Evolutionary conservation across 108 stramenopile genomes (phyloP), one percentile per base, ranked within the genome.

Genomic region (Craspedostauros australis): DNA sequence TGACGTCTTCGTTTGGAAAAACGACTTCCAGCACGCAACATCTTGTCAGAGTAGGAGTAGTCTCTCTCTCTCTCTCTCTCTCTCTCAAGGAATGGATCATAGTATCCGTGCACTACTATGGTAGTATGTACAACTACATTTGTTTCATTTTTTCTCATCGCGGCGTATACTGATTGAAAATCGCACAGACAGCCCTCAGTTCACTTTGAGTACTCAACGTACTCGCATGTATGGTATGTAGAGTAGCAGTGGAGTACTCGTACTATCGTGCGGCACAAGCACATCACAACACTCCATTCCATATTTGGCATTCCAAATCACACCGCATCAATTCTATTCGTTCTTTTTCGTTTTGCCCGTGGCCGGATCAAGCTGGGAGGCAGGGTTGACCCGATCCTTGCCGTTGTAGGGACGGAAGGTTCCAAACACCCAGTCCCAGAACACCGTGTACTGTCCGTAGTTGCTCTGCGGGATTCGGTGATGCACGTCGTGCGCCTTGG

Each of bases 391-490:
- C 4, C 83, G 77, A 72, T 91, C 89, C 21, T 73, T 71, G 16
- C 70, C 66, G 61, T 91, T 62, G 51, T 91, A 91, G 21, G 79
- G 64, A 28, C 85, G 69, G 55, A 9, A 90, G 18, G 82, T 80
- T 26, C 95, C 92, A 72, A 88, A 89, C 33, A 96, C 48, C 36
- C 69, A 54, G 64, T 98, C 97, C 95, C 95, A 98, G 51, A 96
- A 70, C 77, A 96, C 93, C 1, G 77, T 94, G 60, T 98, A 98
- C 70, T 98, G 97, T 33, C 95, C 97, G 64, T 95, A 98, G 56
- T 98, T 98, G 54, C 80, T 77, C 53, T 95, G 91, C 5, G 97
- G 97, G 45, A 94, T 85, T 20, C 95, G 78, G 69, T 98, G 97
- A 60, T 98, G 97, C 9, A 96, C 83, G 75, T 98, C 97, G 64